phyloP scores from a whole-genome alignment of 1,284 basidiomycete species.

The Ganoderma resinaceum region DNA sequence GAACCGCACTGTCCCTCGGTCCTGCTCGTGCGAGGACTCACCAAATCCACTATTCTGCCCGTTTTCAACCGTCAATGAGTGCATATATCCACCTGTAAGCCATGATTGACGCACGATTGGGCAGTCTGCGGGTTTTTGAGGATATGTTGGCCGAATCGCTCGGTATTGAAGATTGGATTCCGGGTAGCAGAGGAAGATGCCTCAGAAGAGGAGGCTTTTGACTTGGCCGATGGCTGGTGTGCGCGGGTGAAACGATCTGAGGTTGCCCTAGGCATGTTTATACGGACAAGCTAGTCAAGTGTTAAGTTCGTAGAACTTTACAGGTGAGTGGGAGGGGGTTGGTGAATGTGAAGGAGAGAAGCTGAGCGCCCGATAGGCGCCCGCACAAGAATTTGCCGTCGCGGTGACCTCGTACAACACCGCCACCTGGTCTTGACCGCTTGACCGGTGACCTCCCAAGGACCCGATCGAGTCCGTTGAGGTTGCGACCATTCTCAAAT shows the following conservation, averaged over 20 bases:
- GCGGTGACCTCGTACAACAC: not conserved
- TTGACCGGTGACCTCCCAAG: no score
- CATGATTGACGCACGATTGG: constrained; percentile 70
- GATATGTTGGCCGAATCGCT: constrained; percentile 96
- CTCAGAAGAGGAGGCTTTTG: constrained; percentile 49
- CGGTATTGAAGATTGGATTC: constrained; percentile 93
- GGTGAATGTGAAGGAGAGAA: not conserved
- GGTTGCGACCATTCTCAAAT: no score
- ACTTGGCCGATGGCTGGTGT: constrained; percentile 79
- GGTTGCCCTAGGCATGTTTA: constrained; percentile 88
- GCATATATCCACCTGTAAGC: not conserved
- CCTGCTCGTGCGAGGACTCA: constrained; percentile 31
- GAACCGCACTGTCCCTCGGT: not conserved
- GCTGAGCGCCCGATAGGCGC: not conserved
- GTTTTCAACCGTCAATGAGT: not conserved
- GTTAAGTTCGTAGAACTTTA: not conserved
- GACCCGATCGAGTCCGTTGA: no score
- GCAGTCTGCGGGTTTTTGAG: constrained; percentile 93
- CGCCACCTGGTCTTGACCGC: not conserved
- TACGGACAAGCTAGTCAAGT: not conserved
- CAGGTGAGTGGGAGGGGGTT: not conserved
- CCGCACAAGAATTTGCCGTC: not conserved
- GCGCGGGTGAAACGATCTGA: constrained; percentile 81
- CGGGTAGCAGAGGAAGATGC: constrained; percentile 57
- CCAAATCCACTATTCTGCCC: constrained; percentile 81